A percentile compares a stretch with the other conserved stretches of the same genome.
These are phyloP conservation scores for Pestalotiopsis fici DNA, from an alignment of 2,329 filamentous ascomycete genomes.

Conservation along the genomic window DNA sequence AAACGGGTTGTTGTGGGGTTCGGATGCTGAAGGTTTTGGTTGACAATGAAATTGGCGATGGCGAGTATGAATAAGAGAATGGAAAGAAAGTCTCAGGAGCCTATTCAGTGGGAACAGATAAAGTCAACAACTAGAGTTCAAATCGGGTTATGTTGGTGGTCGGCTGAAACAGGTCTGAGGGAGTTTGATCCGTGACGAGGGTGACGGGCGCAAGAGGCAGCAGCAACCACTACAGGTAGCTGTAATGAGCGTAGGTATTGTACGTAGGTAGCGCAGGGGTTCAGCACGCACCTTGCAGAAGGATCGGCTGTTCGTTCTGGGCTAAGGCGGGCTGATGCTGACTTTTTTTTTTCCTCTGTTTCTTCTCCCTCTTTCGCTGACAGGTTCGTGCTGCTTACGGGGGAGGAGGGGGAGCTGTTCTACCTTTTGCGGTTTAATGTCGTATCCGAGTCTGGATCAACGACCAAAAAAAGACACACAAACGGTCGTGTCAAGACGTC, in stretches of 20 bases:
- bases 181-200: constrained; percentile 34
- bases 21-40: background rate
- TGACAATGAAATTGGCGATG: background rate
- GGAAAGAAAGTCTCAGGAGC: background rate
- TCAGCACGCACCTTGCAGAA: background rate
- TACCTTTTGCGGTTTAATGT: constrained; percentile 8
- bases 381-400: background rate
- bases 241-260: background rate
- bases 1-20: background rate
- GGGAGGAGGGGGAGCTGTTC: background rate
- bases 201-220: constrained; percentile 12
- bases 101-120: background rate
- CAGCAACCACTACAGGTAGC: no score
- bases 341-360: background rate
- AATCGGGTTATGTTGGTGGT: constrained; percentile 9
- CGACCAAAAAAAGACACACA: constrained; percentile 9
- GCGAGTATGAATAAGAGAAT: background rate
- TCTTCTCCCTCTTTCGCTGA: background rate
- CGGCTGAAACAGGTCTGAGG: constrained; percentile 35
- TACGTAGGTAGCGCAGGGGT: background rate
- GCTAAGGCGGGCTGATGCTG: background rate
- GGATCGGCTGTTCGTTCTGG: background rate
- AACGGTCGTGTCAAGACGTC: constrained; percentile 10
- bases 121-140: background rate
- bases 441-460: constrained; percentile 1